Evolutionary conservation across 2,329 filamentous ascomycete genomes (phyloP).

Genomic region (Rutstroemia sp.): DNA sequence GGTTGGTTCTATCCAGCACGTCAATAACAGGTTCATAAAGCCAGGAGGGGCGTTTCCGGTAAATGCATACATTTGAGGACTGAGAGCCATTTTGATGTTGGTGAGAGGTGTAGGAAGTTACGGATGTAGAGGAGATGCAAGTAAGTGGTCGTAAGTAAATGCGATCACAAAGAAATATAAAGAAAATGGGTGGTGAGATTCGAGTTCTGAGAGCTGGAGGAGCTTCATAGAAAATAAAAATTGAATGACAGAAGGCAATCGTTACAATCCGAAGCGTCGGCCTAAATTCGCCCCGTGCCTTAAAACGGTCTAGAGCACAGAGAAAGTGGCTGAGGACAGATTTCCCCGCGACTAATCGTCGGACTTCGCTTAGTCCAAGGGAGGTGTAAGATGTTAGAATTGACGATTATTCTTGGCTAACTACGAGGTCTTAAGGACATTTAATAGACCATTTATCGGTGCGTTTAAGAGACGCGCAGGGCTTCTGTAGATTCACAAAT

Average conservation of each 20-base stretch:
- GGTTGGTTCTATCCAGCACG: slow-evolving; percentile 62
- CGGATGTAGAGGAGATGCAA: not conserved
- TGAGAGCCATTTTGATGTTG: slow-evolving; percentile 48
- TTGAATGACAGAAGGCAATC: slow-evolving; percentile 2
- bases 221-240: not conserved
- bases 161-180: slow-evolving; percentile 8
- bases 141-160: slow-evolving; percentile 15
- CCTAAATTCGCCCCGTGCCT: not conserved
- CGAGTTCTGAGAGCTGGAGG: not conserved
- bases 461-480: no score
- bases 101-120: not conserved
- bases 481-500: no score
- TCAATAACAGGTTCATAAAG: slow-evolving; percentile 13
- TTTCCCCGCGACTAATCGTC: not conserved
- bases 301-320: not conserved
- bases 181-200: not conserved
- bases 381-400: no score
- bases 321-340: slow-evolving; percentile 7
- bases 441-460: no score
- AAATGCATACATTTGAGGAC: slow-evolving; percentile 53
- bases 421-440: no score
- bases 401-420: no score
- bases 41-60: slow-evolving; percentile 7
- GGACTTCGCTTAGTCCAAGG: no score
- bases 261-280: slow-evolving; percentile 8